A percentile compares a stretch with the other conserved stretches of the same genome.
Evolutionary conservation across 768 basidiomycete genomes (phyloP).

Genomic region (Russula dissimulans): DNA sequence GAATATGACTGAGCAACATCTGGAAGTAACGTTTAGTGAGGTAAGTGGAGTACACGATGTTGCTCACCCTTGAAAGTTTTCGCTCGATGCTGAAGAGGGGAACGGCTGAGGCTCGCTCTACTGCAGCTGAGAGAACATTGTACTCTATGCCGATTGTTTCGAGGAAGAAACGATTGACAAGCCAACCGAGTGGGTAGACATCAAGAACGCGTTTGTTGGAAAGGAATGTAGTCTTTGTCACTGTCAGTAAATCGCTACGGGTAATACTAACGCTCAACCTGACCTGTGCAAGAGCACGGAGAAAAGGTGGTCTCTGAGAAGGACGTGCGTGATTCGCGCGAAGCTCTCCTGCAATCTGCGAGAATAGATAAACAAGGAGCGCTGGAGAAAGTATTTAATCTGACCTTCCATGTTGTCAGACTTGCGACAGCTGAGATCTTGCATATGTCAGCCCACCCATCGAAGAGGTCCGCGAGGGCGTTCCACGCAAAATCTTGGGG

Average conservation of each 20-base stretch:
- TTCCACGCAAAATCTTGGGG: slow-evolving; percentile 44
- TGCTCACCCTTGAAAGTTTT: slow-evolving; percentile 30
- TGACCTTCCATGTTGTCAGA: slow-evolving; percentile 57
- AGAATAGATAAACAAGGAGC: not conserved
- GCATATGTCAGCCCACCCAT: slow-evolving; percentile 47
- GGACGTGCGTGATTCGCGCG: slow-evolving; percentile 38
- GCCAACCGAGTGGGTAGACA: slow-evolving; percentile 50
- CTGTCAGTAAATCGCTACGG: not conserved
- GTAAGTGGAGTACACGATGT: not conserved
- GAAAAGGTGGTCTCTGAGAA: slow-evolving; percentile 40
- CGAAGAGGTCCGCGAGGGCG: slow-evolving; percentile 38
- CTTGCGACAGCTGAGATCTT: slow-evolving; percentile 35
- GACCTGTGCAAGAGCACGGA: slow-evolving; percentile 60
- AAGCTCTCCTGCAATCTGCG: slow-evolving; percentile 42
- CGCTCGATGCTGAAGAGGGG: slow-evolving; percentile 37
- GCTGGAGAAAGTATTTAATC: not conserved
- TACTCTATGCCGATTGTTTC: slow-evolving; percentile 46
- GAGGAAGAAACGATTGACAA: slow-evolving; percentile 43
- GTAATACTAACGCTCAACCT: slow-evolving; percentile 16
- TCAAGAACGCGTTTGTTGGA: slow-evolving; percentile 1
- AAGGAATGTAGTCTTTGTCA: slow-evolving; percentile 5
- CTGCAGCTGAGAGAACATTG: slow-evolving; percentile 32
- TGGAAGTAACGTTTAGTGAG: slow-evolving; percentile 21
- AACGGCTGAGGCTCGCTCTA: slow-evolving; percentile 28
- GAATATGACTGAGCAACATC: slow-evolving; percentile 51